Evolutionary conservation across 441 rosid genomes (phyloP).

Genomic region (Erodium trifolium): DNA sequence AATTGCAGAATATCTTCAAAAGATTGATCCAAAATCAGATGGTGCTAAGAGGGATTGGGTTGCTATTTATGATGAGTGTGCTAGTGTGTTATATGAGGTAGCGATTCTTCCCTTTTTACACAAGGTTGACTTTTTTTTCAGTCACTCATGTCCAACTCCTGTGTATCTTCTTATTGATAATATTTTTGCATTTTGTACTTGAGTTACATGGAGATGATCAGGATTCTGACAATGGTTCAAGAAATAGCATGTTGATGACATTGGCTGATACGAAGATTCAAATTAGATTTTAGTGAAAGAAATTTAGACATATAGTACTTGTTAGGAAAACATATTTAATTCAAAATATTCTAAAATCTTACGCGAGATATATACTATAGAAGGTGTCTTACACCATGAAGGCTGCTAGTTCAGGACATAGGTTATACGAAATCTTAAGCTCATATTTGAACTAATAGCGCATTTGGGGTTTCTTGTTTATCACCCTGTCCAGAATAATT

Average conservation of each 20-base stretch:
- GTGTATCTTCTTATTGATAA: neutral
- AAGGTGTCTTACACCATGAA: neutral
- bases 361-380: neutral
- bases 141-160: neutral
- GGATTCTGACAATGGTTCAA: neutral
- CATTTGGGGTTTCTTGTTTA: neutral
- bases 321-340: neutral
- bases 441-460: neutral
- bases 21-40: constrained; percentile 94
- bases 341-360: neutral
- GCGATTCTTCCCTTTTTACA: neutral
- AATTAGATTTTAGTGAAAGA: neutral
- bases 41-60: constrained; percentile 99
- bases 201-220: neutral
- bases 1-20: constrained; percentile 93
- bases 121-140: neutral
- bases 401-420: neutral
- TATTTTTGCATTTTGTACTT: neutral
- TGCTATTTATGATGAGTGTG: constrained; percentile 99
- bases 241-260: neutral
- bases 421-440: neutral
- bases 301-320: neutral
- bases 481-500: neutral
- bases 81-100: constrained; percentile 84
- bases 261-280: neutral